Evolutionary conservation across 352 stramenopile species (phyloP), one percentile per base, ranked within the genome.

Genomic region (Phytophthora gonapodyides): DNA sequence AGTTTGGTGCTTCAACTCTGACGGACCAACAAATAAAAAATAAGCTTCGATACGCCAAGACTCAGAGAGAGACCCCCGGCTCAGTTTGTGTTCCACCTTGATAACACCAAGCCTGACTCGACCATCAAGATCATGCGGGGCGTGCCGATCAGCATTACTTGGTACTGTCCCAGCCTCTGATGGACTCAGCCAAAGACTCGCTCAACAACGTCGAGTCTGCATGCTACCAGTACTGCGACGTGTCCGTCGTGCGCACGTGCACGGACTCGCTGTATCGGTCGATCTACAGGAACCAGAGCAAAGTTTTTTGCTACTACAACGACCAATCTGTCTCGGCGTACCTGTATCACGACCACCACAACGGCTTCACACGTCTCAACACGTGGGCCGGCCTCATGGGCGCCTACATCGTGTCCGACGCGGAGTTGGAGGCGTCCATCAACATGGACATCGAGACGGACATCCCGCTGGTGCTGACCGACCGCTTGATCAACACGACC

Each of bases 221-320:
- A 0, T 88, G 78, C 51, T 86, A 79, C 54, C 76, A 76, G 41
- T 78, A 86, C 65, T 88, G 78, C 54, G 78, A 76, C 38, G 70
- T 86, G 21, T 76, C 78, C 2, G 71, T 75, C 27, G 74, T 84
- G 40, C 75, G 1, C 78, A 88, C 50, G 63, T 88, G 12, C 78
- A 88, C 53, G 78, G 78, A 5, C 41, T 84, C 3, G 17, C 78
- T 76, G 21, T 67, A 57, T 31, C 62, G 53, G 40, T 81, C 76
- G 17, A 76, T 88, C 50, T 88, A 84, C 68, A 67, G 71, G 52
- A 86, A 88, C 73, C 76, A 88, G 50, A 80, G 60, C 21, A 58
- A 61, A 34, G 60, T 67, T 30, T 72, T 78, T 44, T 43, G 67
- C 17, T 88, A 88, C 72, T 56, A 71, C 40, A 88, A 88, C 75